A percentile compares a stretch with the other conserved stretches of the same genome.
Evolutionary conservation across 2,329 filamentous ascomycete species (phyloP).

Genomic region (Hypomyces perniciosus): DNA sequence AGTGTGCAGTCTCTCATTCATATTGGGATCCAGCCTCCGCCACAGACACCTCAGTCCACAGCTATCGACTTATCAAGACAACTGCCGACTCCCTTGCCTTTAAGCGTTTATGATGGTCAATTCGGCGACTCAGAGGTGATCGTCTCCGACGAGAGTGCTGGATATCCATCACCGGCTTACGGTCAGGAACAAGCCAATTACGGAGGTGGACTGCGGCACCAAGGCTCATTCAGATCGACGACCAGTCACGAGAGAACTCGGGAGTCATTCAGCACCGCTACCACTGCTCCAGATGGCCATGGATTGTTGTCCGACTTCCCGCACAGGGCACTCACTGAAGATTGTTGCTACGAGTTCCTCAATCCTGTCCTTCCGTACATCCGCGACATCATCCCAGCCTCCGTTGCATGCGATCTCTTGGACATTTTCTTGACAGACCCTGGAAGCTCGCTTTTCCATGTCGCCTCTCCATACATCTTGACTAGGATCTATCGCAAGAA

Average conservation of each 20-base stretch:
- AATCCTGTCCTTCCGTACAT: conserved; percentile 35
- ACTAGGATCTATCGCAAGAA: conserved; percentile 40
- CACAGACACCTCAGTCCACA: not conserved
- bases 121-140: conserved; percentile 18
- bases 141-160: conserved; percentile 24
- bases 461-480: conserved; percentile 42
- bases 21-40: conserved; percentile 12
- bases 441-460: conserved; percentile 36
- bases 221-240: conserved; percentile 18
- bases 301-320: conserved; percentile 18
- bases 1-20: conserved; percentile 20
- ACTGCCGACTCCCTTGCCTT: conserved; percentile 6
- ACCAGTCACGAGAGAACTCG: conserved; percentile 13
- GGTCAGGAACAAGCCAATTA: conserved; percentile 5
- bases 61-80: conserved; percentile 2
- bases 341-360: conserved; percentile 37
- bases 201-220: not conserved
- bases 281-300: conserved; percentile 14
- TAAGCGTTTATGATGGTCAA: conserved; percentile 6
- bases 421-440: conserved; percentile 43
- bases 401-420: conserved; percentile 40
- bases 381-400: conserved; percentile 31
- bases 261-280: conserved; percentile 16
- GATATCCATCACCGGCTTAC: conserved; percentile 24
- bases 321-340: conserved; percentile 22